Conservation (phyloP, 495 filamentous ascomycete genomes). For the Articulospora tetracladia region DNA sequence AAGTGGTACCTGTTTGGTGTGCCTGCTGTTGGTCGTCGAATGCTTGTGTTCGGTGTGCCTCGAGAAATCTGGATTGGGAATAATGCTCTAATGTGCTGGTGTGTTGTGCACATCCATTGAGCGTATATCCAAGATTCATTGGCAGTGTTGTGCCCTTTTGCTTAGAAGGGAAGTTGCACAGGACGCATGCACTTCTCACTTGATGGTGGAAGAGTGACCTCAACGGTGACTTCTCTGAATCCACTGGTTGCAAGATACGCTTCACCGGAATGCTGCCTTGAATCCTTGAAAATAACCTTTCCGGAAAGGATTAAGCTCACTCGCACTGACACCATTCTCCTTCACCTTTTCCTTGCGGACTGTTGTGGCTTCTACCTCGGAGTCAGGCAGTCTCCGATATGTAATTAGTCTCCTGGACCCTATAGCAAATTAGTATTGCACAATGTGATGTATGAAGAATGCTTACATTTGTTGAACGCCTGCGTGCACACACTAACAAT, state of each 20-base stretch:
- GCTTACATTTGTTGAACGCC: constrained; percentile 77
- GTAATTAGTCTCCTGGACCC: constrained; percentile 83
- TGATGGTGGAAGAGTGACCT: not conserved
- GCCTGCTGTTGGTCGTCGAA: too few relatives aligned
- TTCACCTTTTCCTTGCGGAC: constrained; percentile 30
- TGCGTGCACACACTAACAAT: constrained; percentile 80
- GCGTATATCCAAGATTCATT: too few relatives aligned
- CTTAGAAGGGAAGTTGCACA: too few relatives aligned
- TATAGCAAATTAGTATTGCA: constrained; percentile 35
- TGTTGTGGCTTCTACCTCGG: constrained; percentile 35
- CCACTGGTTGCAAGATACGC: not conserved
- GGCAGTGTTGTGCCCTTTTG: too few relatives aligned
- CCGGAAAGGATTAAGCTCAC: constrained; percentile 80
- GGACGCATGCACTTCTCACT: not conserved
- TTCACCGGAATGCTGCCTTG: constrained; percentile 16
- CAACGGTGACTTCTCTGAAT: not conserved
- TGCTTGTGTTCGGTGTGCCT: too few relatives aligned
- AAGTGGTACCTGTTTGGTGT: too few relatives aligned
- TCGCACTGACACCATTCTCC: constrained; percentile 46
- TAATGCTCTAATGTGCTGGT: too few relatives aligned
- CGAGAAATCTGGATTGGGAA: too few relatives aligned
- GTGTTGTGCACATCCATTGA: too few relatives aligned
- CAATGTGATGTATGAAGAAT: constrained; percentile 10
- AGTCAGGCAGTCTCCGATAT: constrained; percentile 68
- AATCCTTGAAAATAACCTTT: constrained; percentile 58